Evolutionary conservation across 2,329 filamentous ascomycete genomes (phyloP), one percentile per base, ranked within the genome.

Genomic region (Claviceps sp.): DNA sequence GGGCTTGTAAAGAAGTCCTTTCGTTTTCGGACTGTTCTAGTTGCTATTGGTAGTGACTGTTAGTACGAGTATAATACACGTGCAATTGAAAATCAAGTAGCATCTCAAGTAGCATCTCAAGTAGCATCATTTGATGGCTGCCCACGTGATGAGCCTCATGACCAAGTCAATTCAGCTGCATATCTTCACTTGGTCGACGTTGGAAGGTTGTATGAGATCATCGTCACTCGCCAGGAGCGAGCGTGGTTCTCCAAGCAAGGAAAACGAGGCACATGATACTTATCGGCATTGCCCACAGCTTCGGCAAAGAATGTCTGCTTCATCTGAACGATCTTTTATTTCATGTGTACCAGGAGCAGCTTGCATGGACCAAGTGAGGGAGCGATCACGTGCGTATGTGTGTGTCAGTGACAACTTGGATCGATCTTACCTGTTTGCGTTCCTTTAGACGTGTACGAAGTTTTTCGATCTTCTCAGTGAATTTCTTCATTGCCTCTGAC

Each of bases 21-120:
- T 79, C 77, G 56, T 74, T 70, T 56, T 81, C 77, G 14, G 74
- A 70, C 59, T 77, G 73, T 56, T 81, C 77, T 58, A 78, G 71
- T 77, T 81, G 78, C 77, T 81, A 59, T 41, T 42, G 18, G 9
- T 41, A n/a, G 38, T 4, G 2, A 16, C n/a, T 20, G 52, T 54
- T 51, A 54, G 52, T 45, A 47, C 18, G 8, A 47, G 14, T 2
- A 40, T 34, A 43, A 30, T 14, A 38, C 26, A 24, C 34, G n/a
- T 37, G 30, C 42, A 41, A 26, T 45, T 24, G 9, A 37, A 41
- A 8, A 14, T 26, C 22, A 46, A 47, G 37, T 40, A 20, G 20
- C 34, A 47, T 16, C 34, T 26, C 22, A 46, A 47, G 37, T 40
- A 20, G 20, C 34, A 47, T 16, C 34, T 26, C 22, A 46, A 47